Conservation (phyloP, 2,329 filamentous ascomycete genomes). For the Dothideomycetes sp. region DNA sequence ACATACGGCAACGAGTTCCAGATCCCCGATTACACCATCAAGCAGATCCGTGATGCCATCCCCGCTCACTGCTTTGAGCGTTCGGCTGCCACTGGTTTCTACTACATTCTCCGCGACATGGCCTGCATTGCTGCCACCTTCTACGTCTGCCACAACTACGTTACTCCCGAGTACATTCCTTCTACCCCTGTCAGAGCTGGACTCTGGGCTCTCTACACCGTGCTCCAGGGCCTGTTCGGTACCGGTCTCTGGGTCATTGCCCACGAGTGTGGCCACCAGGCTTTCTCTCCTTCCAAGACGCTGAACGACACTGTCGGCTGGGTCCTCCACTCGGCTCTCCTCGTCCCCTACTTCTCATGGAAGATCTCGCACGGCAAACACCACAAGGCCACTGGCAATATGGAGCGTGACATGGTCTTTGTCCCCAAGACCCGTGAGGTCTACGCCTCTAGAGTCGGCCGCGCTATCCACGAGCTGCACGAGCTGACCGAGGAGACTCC, state of each 20-base stretch:
- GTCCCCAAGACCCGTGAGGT: slow-evolving; percentile 83
- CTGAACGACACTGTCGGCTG: slow-evolving; percentile 90
- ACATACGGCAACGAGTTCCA: slow-evolving; percentile 93
- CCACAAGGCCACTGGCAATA: slow-evolving; percentile 96
- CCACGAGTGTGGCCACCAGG: slow-evolving; percentile 95
- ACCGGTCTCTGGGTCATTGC: slow-evolving; percentile 95
- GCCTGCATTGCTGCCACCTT: slow-evolving; percentile 66
- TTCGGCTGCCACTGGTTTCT: slow-evolving; percentile 63
- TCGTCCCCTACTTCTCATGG: slow-evolving; percentile 98
- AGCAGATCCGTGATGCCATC: slow-evolving; percentile 93
- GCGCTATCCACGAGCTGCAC: slow-evolving; percentile 66
- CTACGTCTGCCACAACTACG: slow-evolving; percentile 78
- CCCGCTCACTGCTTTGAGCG: slow-evolving; percentile 95
- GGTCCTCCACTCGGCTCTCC: slow-evolving; percentile 76
- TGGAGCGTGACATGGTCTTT: slow-evolving; percentile 98
- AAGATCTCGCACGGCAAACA: slow-evolving; percentile 99
- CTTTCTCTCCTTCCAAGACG: slow-evolving; percentile 85
- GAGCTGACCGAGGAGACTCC: slow-evolving; percentile 95
- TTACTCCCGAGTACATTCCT: slow-evolving; percentile 76
- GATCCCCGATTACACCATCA: slow-evolving; percentile 92
- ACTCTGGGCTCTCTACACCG: slow-evolving; percentile 60
- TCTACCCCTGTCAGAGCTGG: slow-evolving; percentile 56
- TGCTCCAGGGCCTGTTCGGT: slow-evolving; percentile 84
- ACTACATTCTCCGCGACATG: slow-evolving; percentile 78
- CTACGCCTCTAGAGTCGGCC: slow-evolving; percentile 67